phyloP scores from a whole-genome alignment of 139 green algal species.

The Chlamydomonas schloesseri region DNA sequence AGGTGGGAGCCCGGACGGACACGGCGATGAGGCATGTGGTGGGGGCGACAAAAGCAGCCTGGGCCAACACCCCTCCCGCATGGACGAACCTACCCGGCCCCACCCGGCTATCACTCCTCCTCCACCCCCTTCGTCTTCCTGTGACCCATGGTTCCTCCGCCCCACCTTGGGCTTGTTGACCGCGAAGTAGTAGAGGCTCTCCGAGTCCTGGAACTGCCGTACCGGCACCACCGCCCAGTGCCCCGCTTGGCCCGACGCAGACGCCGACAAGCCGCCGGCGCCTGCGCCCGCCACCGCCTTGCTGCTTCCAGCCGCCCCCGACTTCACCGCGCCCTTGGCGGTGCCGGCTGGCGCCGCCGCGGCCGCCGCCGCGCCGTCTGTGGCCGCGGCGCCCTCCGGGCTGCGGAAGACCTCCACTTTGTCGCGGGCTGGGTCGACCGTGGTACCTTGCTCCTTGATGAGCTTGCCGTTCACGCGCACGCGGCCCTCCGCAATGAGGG shows the following conservation, averaged over 20 bases:
- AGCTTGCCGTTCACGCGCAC: slow-evolving; percentile 89
- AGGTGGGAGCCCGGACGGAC: too few relatives aligned
- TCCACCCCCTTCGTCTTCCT: too few relatives aligned
- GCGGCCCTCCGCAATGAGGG: slow-evolving; percentile 80
- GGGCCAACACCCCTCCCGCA: too few relatives aligned
- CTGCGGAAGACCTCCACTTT: slow-evolving; percentile 51
- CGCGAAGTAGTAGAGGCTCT: slow-evolving; percentile 75
- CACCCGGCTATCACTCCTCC: too few relatives aligned
- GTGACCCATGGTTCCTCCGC: too few relatives aligned
- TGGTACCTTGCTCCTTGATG: slow-evolving; percentile 60
- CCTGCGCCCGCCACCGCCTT: slow-evolving; percentile 30
- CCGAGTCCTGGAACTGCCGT: neutral
- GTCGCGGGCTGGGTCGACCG: slow-evolving; percentile 66
- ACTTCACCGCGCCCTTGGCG: neutral
- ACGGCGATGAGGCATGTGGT: too few relatives aligned
- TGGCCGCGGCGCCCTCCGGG: neutral
- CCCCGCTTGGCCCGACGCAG: too few relatives aligned
- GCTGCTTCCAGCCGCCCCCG: neutral
- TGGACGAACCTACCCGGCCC: too few relatives aligned
- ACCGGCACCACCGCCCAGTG: neutral
- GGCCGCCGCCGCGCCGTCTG: neutral
- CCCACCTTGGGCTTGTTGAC: slow-evolving; percentile 81
- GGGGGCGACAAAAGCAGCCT: too few relatives aligned
- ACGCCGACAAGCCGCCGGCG: too few relatives aligned
- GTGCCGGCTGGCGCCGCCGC: neutral